These are phyloP conservation scores for Peronospora farinosa DNA, from an alignment of 352 stramenopile species.

Conservation along the genomic window DNA sequence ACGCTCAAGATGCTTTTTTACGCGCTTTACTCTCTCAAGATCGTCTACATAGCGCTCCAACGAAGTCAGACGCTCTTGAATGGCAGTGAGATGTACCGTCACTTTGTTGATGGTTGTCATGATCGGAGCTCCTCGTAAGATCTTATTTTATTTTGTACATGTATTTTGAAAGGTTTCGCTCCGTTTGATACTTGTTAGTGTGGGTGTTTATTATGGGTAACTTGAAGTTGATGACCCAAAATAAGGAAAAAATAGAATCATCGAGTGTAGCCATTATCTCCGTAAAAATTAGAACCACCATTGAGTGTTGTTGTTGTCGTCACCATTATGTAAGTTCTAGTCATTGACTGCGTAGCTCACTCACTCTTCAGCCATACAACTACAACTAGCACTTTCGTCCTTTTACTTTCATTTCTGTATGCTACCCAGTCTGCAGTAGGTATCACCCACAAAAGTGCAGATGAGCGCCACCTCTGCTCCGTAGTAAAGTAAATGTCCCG, in stretches of 20 bases:
- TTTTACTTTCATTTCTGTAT: slow-evolving; percentile 20
- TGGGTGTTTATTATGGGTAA: too few species aligned
- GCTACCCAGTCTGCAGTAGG: slow-evolving; percentile 21
- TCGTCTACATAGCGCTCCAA: slow-evolving; percentile 47
- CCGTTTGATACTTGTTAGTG: too few species aligned
- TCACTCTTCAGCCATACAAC: too few species aligned
- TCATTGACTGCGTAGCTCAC: too few species aligned
- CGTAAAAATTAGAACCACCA: too few species aligned
- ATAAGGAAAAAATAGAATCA: slow-evolving; percentile 6
- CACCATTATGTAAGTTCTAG: too few species aligned
- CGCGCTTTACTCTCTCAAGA: slow-evolving; percentile 43
- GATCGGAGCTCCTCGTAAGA: not conserved
- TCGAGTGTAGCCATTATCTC: too few species aligned
- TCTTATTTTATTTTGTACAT: not conserved
- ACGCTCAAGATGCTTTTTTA: slow-evolving; percentile 37
- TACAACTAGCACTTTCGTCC: not conserved
- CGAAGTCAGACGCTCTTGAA: slow-evolving; percentile 31
- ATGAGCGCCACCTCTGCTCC: slow-evolving; percentile 4
- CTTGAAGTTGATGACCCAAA: too few species aligned
- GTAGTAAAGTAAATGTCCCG: slow-evolving; percentile 3
- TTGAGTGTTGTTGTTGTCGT: too few species aligned
- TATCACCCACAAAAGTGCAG: slow-evolving; percentile 7
- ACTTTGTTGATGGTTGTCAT: slow-evolving; percentile 36
- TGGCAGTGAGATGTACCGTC: slow-evolving; percentile 24
- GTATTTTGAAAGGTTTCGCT: not conserved